Conservation (phyloP, 179 eudicot genomes). For the Monotropa hypopitys region DNA sequence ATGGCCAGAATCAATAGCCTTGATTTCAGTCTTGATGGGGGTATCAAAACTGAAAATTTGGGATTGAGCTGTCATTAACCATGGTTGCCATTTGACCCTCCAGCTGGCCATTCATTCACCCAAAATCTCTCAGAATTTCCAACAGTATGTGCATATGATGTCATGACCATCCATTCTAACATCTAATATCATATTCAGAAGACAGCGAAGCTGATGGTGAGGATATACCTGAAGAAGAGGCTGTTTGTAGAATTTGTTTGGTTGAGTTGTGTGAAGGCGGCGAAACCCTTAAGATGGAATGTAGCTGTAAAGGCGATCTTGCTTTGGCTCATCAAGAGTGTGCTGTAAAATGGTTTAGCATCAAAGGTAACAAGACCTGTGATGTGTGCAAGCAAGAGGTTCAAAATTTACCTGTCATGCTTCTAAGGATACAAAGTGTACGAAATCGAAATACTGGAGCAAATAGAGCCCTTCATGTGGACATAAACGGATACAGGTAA, state of each 20-base stretch:
- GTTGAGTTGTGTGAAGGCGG: slow-evolving; percentile 75
- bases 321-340: slow-evolving; percentile 50
- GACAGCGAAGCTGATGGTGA: slow-evolving; percentile 42
- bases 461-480: slow-evolving; percentile 25
- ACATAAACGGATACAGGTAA: slow-evolving; percentile 60
- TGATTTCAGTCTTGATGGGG: too few relatives aligned
- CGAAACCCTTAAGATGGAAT: slow-evolving; percentile 54
- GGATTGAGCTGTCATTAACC: too few relatives aligned
- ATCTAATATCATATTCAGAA: slow-evolving; percentile 25
- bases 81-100: too few relatives aligned
- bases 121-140: too few relatives aligned
- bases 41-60: too few relatives aligned
- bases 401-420: slow-evolving; percentile 50
- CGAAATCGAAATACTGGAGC: slow-evolving; percentile 26
- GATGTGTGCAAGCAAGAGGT: slow-evolving; percentile 51
- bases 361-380: slow-evolving; percentile 53
- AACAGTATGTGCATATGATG: background rate
- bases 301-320: slow-evolving; percentile 62
- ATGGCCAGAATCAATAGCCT: too few relatives aligned
- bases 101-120: too few relatives aligned
- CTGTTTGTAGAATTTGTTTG: slow-evolving; percentile 91
- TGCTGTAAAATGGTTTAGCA: slow-evolving; percentile 53
- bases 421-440: slow-evolving; percentile 58
- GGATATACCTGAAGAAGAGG: slow-evolving; percentile 90
- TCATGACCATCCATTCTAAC: background rate